These are phyloP conservation scores for Neofusicoccum sp. DNA, from an alignment of 2,329 filamentous ascomycete species.

Conservation along the genomic window DNA sequence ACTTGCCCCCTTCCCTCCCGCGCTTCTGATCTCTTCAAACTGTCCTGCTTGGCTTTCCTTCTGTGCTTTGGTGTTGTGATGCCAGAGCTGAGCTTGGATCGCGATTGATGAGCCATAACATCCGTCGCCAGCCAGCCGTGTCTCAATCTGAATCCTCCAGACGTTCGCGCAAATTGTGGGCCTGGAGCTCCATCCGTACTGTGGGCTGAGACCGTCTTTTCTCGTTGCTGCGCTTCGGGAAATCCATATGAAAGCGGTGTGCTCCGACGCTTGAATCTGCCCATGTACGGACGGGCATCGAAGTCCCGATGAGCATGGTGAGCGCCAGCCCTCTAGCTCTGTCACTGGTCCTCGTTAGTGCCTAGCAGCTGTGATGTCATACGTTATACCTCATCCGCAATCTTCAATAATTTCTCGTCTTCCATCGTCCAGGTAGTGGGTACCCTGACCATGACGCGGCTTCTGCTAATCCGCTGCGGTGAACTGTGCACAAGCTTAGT, in stretches of 20 bases:
- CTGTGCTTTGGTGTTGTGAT: not conserved
- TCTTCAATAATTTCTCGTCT: not conserved
- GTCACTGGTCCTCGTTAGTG: not conserved
- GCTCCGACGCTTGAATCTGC: not conserved
- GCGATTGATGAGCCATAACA: not conserved
- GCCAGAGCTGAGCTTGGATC: not conserved
- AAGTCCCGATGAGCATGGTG: not conserved
- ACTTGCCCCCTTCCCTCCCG: too few species aligned
- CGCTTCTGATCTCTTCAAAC: not conserved
- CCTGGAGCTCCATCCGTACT: not conserved
- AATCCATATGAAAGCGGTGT: not conserved
- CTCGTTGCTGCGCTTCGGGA: not conserved
- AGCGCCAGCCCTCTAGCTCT: not conserved
- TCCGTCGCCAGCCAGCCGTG: not conserved
- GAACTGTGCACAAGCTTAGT: too few species aligned
- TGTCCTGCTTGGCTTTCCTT: not conserved
- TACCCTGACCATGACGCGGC: not conserved
- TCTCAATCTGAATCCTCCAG: not conserved
- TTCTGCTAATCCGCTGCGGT: not conserved
- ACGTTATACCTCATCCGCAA: not conserved
- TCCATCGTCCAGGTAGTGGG: not conserved
- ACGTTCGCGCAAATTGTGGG: too few species aligned
- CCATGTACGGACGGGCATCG: not conserved
- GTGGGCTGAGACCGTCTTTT: not conserved
- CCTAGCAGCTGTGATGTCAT: constrained; percentile 1